These are phyloP conservation scores for Phytophthora pinifolia DNA, from an alignment of 352 stramenopile genomes.

Conservation along the genomic window DNA sequence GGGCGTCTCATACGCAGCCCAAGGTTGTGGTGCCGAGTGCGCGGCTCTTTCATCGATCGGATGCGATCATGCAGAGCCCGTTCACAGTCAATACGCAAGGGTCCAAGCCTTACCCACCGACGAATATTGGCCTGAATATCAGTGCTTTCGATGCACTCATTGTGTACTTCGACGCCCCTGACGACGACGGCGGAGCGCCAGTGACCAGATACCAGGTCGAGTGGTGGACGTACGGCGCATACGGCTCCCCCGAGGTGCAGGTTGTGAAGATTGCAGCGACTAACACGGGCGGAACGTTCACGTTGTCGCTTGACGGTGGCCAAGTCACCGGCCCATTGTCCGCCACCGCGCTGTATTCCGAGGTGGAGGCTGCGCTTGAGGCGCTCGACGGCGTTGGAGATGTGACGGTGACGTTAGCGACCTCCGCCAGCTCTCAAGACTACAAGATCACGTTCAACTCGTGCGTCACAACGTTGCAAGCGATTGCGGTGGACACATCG, in stretches of 20 bases:
- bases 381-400: conserved; percentile 75
- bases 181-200: conserved; percentile 83
- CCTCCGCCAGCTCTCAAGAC: conserved; percentile 28
- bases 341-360: conserved; percentile 54
- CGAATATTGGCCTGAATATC: conserved; percentile 44
- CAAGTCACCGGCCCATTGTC: conserved; percentile 56
- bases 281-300: conserved; percentile 86
- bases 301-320: conserved; percentile 51
- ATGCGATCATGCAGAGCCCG: conserved; percentile 61
- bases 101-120: conserved; percentile 57
- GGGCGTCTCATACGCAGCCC: conserved; percentile 89
- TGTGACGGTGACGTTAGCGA: conserved; percentile 61
- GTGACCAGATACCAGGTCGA: conserved; percentile 90
- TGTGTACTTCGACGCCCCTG: conserved; percentile 82
- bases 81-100: conserved; percentile 57
- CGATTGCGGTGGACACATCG: conserved; percentile 36
- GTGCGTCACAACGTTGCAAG: conserved; percentile 30
- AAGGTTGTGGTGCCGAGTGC: conserved; percentile 82
- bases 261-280: conserved; percentile 80
- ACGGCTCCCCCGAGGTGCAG: conserved; percentile 68
- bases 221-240: conserved; percentile 65
- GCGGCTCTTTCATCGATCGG: conserved; percentile 83
- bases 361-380: conserved; percentile 83
- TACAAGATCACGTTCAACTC: conserved; percentile 69
- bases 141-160: conserved; percentile 57